A percentile compares a stretch with the other conserved stretches of the same genome.
phyloP scores from a whole-genome alignment of 306 rosid genomes.

The Prunus salicina region DNA sequence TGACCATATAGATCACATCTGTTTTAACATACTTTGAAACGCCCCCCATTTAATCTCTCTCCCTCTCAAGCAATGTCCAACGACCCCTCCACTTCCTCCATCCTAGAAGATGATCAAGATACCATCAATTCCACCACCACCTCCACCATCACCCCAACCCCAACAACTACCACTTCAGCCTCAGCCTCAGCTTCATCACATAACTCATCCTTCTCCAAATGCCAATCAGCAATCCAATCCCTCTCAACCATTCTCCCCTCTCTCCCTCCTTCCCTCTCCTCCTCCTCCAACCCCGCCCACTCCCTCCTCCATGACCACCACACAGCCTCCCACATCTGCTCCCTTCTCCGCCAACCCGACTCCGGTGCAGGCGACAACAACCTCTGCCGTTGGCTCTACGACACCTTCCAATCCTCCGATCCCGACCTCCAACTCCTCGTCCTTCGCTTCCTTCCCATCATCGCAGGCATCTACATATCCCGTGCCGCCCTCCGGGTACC shows the following conservation, averaged over 20 bases:
- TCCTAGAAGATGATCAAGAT: background rate
- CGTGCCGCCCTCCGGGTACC: slow-evolving; percentile 46
- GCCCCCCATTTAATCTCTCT: background rate
- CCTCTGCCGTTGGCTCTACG: slow-evolving; percentile 89
- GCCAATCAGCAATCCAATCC: slow-evolving; percentile 37
- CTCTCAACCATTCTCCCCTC: slow-evolving; percentile 55
- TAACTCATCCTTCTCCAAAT: slow-evolving; percentile 10
- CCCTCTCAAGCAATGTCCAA: slow-evolving; percentile 20
- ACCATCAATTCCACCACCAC: background rate
- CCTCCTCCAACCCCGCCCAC: slow-evolving; percentile 29
- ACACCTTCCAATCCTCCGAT: slow-evolving; percentile 64
- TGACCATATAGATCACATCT: background rate
- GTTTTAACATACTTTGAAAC: background rate
- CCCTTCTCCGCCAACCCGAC: slow-evolving; percentile 60
- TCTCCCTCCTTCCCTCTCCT: slow-evolving; percentile 18
- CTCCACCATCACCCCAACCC: background rate
- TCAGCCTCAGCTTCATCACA: background rate
- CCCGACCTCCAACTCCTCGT: slow-evolving; percentile 58
- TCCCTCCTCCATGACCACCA: slow-evolving; percentile 46
- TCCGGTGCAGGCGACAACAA: slow-evolving; percentile 73
- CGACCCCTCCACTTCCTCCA: slow-evolving; percentile 5
- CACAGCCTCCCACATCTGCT: slow-evolving; percentile 38
- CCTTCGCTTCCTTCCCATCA: slow-evolving; percentile 64
- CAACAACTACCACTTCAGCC: background rate
- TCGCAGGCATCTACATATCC: slow-evolving; percentile 64